These are phyloP conservation scores for Mediolabrus comicus DNA, from an alignment of 108 stramenopile species.

Conservation along the genomic window DNA sequence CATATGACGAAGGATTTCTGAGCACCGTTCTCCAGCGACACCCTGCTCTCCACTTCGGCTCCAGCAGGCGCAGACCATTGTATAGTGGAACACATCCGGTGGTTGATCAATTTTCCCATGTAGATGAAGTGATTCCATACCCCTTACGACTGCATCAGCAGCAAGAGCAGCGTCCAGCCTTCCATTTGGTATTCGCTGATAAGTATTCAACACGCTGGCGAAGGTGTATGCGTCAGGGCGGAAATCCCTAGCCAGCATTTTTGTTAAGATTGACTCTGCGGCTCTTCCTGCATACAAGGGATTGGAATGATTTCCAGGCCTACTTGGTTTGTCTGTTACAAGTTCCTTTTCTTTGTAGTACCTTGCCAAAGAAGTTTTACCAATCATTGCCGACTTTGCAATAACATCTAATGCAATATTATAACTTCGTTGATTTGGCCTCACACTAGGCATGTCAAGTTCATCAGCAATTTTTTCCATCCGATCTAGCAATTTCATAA, in stretches of 20 bases:
- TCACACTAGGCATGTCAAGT: constrained; percentile 44
- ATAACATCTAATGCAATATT: constrained; percentile 42
- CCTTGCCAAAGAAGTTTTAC: constrained; percentile 17
- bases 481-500: constrained; percentile 50
- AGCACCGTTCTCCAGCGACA: constrained; percentile 49
- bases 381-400: constrained; percentile 33
- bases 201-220: constrained; percentile 55
- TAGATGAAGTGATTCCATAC: constrained; percentile 62
- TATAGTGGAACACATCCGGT: constrained; percentile 51
- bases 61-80: constrained; percentile 67
- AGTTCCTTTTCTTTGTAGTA: constrained; percentile 27
- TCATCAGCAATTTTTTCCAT: constrained; percentile 64
- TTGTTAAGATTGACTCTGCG: constrained; percentile 38
- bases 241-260: constrained; percentile 31
- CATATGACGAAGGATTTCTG: constrained; percentile 64
- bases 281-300: constrained; percentile 39
- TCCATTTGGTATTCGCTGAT: constrained; percentile 47
- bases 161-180: constrained; percentile 53
- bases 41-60: constrained; percentile 45
- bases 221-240: constrained; percentile 61
- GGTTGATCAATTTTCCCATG: constrained; percentile 52
- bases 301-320: constrained; percentile 4
- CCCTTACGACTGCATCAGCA: constrained; percentile 59
- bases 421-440: constrained; percentile 49
- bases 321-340: neutral